Base-by-base conservation (phyloP, 2,329 filamentous ascomycete genomes). In the Dactylellina sp. region DNA sequence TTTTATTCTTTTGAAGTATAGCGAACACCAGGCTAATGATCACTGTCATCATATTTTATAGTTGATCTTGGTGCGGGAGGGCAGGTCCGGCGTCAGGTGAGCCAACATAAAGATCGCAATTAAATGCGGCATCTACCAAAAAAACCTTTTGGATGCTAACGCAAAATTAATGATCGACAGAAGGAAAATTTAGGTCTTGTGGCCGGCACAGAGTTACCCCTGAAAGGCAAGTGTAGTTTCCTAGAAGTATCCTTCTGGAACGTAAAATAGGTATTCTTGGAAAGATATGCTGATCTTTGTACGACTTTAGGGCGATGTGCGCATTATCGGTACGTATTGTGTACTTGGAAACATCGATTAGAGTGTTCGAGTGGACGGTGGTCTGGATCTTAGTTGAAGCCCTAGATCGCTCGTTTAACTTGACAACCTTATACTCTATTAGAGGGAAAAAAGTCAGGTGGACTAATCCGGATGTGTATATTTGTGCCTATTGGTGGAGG, bases 161-260 rank as follows among this genome's bases (percentile, higher is more conserved):
- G 55, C 60, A 65, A 72, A 24, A 61, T 28, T 24, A 53, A 46
- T 53, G 22, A 55, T 52, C 66, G n/a, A 61, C 28, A 72, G 68
- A 72, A 65, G 42, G 68, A 72, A 50, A 72, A 65, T n/a, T 25
- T 72, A 46, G 68, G 68, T 72, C 68, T 76, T 53, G 70, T 76
- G 52, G 75, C 62, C 24, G 76, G 76, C 16, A 76, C 75, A 35
- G 76, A 77, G 42, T 52, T 77, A 28, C 76, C 76, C 60, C 59
- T 74, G 56, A 76, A 60, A 68, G 76, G 76, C 14, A 65, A 72
- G 60, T 53, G 25, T 52, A 9, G 60, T 68, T 60, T 40, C 42
- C 39, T 60, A 2, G 18, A 60, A 47, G 62, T 66, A 44, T 52
- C 22, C 47, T 57, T 64, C 62, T 65, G 50, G 62, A 65, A 65